phyloP scores from a whole-genome alignment of 305 asterid species.

The Plantago coronopus region DNA sequence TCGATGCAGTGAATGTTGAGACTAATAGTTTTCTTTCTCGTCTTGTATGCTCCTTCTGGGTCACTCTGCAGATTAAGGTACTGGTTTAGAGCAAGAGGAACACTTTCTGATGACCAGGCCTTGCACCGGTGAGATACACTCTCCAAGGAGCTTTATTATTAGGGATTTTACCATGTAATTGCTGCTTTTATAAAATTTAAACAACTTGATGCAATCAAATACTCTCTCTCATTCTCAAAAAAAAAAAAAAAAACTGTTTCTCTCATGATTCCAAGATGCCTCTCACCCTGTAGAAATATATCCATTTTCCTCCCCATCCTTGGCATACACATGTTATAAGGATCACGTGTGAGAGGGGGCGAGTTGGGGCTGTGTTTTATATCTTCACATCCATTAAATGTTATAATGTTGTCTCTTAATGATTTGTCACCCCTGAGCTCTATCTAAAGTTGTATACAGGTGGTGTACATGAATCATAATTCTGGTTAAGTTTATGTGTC shows the following conservation, averaged over 20 bases:
- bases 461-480: neutral
- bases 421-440: conserved; percentile 2
- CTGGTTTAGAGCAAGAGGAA: conserved; percentile 97
- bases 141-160: conserved; percentile 8
- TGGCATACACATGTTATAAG: neutral
- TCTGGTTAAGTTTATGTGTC: neutral
- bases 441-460: neutral
- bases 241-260: no score
- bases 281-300: conserved; percentile 2
- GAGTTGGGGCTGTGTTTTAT: neutral
- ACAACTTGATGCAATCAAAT: conserved; percentile 9
- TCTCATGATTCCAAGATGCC: conserved; percentile 2
- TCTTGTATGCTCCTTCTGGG: conserved; percentile 17
- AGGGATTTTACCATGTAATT: conserved; percentile 4
- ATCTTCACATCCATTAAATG: neutral
- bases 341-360: neutral
- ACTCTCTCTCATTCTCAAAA: no score
- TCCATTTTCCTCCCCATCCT: neutral
- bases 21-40: conserved; percentile 22
- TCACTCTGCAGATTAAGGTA: conserved; percentile 64
- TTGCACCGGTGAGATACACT: conserved; percentile 70
- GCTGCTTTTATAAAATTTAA: conserved; percentile 10
- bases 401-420: neutral
- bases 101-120: conserved; percentile 90
- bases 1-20: neutral